These are phyloP conservation scores for Fusarium marasasianum DNA, from an alignment of 2,329 filamentous ascomycete genomes.

Conservation along the genomic window DNA sequence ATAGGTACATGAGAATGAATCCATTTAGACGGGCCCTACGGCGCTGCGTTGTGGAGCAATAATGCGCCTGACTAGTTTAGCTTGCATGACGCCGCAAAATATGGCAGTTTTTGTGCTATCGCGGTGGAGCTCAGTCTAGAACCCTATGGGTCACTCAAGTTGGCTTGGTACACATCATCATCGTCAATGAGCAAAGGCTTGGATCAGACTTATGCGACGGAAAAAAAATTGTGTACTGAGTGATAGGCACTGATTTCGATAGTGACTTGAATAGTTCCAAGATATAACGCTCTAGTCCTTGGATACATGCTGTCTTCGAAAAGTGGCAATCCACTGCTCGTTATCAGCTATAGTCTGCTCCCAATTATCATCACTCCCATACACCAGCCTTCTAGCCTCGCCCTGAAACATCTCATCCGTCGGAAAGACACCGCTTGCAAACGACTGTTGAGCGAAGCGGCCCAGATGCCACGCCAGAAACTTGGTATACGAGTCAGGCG, in stretches of 20 bases:
- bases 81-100: background rate
- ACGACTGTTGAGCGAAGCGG: background rate
- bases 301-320: background rate
- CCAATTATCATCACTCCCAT: background rate
- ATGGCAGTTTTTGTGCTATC: background rate
- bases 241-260: no score
- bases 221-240: no score
- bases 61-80: background rate
- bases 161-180: rapidly evolving
- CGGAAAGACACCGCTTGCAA: background rate
- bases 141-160: no score
- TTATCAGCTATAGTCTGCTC: background rate
- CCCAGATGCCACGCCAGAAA: no score
- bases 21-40: no score
- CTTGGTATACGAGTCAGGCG: no score
- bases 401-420: background rate
- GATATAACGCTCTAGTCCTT: background rate
- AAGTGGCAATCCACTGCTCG: background rate
- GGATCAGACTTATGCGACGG: rapidly evolving
- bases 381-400: background rate
- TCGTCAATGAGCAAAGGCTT: no score
- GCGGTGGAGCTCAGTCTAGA: no score
- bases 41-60: background rate
- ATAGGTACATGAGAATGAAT: no score
- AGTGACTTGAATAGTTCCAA: no score